phyloP scores from a whole-genome alignment of 148 eudicot species.

The Amaranthus palmeri region DNA sequence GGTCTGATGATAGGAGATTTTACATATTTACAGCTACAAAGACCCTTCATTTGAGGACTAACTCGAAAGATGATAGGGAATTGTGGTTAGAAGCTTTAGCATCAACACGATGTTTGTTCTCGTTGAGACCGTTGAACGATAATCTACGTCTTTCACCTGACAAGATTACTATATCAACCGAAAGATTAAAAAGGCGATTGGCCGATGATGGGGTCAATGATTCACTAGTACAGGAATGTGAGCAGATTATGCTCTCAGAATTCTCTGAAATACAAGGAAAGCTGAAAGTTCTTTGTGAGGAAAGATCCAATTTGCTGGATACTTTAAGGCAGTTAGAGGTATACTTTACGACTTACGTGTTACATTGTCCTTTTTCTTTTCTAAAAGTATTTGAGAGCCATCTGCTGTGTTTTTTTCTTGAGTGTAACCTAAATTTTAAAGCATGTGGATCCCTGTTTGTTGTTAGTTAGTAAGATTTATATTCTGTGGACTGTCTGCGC shows the following conservation, averaged over 20 bases:
- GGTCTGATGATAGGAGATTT: slow-evolving; percentile 71
- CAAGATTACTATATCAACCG: slow-evolving; percentile 66
- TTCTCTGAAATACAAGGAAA: slow-evolving; percentile 63
- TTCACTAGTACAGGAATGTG: slow-evolving; percentile 77
- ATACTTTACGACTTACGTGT: background rate
- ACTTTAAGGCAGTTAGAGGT: slow-evolving; percentile 90
- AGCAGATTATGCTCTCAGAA: slow-evolving; percentile 85
- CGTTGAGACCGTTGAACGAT: slow-evolving; percentile 47
- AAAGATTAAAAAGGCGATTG: slow-evolving; percentile 68
- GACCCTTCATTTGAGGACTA: slow-evolving; percentile 80
- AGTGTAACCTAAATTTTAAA: background rate
- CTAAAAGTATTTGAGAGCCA: background rate
- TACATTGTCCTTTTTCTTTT: background rate
- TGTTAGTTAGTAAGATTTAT: background rate
- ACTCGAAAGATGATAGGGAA: slow-evolving; percentile 54
- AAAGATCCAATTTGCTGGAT: slow-evolving; percentile 72
- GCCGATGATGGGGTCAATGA: slow-evolving; percentile 69
- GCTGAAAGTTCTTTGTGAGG: slow-evolving; percentile 59
- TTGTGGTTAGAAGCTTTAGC: slow-evolving; percentile 81
- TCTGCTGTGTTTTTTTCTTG: no score
- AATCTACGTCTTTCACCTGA: slow-evolving; percentile 35
- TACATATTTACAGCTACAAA: slow-evolving; percentile 91
- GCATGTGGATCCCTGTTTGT: background rate
- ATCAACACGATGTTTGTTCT: slow-evolving; percentile 49
- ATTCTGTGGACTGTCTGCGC: no score